Evolutionary conservation across 2,329 filamentous ascomycete genomes (phyloP).

Genomic region (Amauroascus niger): DNA sequence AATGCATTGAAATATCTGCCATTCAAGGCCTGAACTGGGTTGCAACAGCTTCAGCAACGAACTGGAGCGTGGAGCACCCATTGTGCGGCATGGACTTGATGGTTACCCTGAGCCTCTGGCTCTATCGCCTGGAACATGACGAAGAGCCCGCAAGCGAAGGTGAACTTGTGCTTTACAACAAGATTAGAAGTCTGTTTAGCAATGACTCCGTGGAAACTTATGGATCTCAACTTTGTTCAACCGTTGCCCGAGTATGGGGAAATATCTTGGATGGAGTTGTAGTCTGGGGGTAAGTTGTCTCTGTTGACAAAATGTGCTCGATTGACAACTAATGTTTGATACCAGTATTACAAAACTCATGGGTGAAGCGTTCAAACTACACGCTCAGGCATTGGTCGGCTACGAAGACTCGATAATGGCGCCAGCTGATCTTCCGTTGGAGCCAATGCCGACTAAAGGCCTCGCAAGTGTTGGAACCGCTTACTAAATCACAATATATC

Average conservation of each 20-base stretch:
- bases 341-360: conserved; percentile 61
- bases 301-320: neutral
- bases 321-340: conserved; percentile 36
- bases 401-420: conserved; percentile 58
- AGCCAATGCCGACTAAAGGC: conserved; percentile 37
- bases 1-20: conserved; percentile 93
- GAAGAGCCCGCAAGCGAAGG: conserved; percentile 55
- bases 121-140: conserved; percentile 98
- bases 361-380: conserved; percentile 95
- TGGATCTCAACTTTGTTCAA: conserved; percentile 78
- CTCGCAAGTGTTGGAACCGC: conserved; percentile 36
- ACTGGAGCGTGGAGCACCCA: conserved; percentile 98
- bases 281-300: conserved; percentile 84
- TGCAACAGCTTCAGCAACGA: conserved; percentile 91
- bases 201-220: conserved; percentile 79
- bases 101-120: conserved; percentile 94
- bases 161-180: conserved; percentile 44
- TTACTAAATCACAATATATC: conserved; percentile 25
- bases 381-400: conserved; percentile 86
- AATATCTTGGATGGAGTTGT: conserved; percentile 98
- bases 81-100: conserved; percentile 94
- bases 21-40: conserved; percentile 95
- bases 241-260: conserved; percentile 89
- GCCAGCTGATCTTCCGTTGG: conserved; percentile 30
- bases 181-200: conserved; percentile 73